Evolutionary conservation across 495 filamentous ascomycete genomes (phyloP).

Genomic region (Pseudotulostoma volvatum): DNA sequence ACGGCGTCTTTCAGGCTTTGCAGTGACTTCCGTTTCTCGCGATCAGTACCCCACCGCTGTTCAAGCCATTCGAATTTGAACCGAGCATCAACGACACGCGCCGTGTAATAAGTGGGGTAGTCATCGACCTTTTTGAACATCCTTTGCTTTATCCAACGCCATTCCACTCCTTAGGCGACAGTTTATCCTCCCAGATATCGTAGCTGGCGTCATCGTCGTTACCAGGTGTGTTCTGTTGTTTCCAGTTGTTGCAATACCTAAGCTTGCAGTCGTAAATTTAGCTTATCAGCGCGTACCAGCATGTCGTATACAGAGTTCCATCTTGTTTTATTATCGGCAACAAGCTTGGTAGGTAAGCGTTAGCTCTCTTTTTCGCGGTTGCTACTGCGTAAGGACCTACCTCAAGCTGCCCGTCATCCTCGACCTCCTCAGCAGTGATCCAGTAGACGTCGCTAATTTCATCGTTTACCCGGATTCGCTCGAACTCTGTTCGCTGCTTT

Average conservation of each 20-base stretch:
- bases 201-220: not conserved
- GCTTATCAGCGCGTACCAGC: not conserved
- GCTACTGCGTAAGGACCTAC: not conserved
- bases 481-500: not conserved
- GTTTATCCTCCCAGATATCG: not conserved
- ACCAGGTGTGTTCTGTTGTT: not conserved
- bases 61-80: no score
- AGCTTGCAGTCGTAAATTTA: not conserved
- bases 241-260: not conserved
- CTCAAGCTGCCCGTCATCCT: not conserved
- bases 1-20: no score
- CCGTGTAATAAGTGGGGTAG: not conserved
- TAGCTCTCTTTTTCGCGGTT: not conserved
- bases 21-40: no score
- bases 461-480: not conserved
- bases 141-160: not conserved
- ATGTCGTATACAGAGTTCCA: not conserved
- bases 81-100: not conserved
- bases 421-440: not conserved
- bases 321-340: not conserved
- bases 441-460: not conserved
- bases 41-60: no score
- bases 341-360: not conserved
- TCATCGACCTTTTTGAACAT: not conserved
- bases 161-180: not conserved